Evolutionary conservation across 23 red algal genomes (phyloP), one percentile per base, ranked within the genome.

Genomic region (Agarophyton chilense): DNA sequence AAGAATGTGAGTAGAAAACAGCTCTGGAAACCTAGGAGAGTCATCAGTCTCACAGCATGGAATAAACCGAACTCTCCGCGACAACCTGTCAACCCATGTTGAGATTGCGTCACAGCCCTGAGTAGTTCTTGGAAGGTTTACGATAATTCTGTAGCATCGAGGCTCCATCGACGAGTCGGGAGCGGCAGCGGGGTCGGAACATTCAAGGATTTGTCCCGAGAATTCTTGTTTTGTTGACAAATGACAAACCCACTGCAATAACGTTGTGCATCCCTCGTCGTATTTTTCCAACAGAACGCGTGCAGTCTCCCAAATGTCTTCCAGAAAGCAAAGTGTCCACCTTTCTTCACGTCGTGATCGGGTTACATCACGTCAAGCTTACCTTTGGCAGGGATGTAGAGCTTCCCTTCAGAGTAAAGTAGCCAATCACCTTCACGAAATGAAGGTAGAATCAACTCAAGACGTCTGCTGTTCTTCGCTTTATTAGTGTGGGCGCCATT

Each of bases 211-310:
- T 57, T 1, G 1, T 4, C 36, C 10, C 10, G 41, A 5, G 2
- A 31, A 29, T 58, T 12, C 29, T 80, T 80, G 24, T 80, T 28
- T 10, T 57, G 45, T 31, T 80, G 76, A 29, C 76, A 80, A 19
- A 39, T 32, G 4, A 2, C 1, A 31, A 44, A 80, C 46, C 49
- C 76, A 41, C 57, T 18, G 50, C 76, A 57, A 29, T 80, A 80
- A 0, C 24, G 29, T 9, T 31, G 18, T 2, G 57, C 6, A 24
- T 58, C 76, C 2, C 49, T 45, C 22, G 2, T 32, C 46, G n/a
- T 80, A 57, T 57, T 2, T 32, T 80, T 80, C 46, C 76, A 80
- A 32, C 57, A 6, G 7, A 53, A 53, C 17, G 6, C 47, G 10
- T 10, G 10, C 4, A 52, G 18, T 6, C 74, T 10, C 4, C 9